These are phyloP conservation scores for Adenanthera pavonina DNA, from an alignment of 306 rosid genomes.

Conservation along the genomic window DNA sequence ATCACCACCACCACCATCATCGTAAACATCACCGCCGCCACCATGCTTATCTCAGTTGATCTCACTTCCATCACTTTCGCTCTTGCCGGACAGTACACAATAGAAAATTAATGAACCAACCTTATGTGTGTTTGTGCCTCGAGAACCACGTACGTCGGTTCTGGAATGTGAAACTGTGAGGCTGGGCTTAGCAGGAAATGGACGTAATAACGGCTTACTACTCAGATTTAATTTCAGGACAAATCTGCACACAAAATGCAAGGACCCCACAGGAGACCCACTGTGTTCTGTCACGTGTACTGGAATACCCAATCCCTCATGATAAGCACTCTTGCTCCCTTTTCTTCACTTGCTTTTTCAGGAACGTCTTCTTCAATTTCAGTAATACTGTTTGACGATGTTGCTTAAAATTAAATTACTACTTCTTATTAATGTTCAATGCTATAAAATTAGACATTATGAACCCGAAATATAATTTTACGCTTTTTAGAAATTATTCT, in stretches of 20 bases:
- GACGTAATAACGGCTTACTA: not conserved
- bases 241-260: not conserved
- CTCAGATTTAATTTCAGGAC: not conserved
- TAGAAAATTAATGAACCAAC: not conserved
- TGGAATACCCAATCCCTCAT: not conserved
- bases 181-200: not conserved
- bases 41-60: not conserved
- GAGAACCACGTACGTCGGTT: not conserved
- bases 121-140: not conserved
- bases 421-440: not conserved
- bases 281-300: not conserved
- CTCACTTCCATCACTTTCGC: conserved; percentile 36
- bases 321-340: not conserved
- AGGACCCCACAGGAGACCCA: not conserved
- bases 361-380: not conserved
- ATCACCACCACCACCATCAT: not conserved
- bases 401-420: not conserved
- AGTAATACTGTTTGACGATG: not conserved
- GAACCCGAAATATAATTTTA: not conserved
- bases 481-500: no score
- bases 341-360: not conserved
- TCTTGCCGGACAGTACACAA: not conserved
- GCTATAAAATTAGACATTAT: not conserved
- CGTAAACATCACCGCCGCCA: not conserved
- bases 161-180: not conserved